phyloP scores from a whole-genome alignment of 2,329 filamentous ascomycete species.

The Exophiala aquamarina region DNA sequence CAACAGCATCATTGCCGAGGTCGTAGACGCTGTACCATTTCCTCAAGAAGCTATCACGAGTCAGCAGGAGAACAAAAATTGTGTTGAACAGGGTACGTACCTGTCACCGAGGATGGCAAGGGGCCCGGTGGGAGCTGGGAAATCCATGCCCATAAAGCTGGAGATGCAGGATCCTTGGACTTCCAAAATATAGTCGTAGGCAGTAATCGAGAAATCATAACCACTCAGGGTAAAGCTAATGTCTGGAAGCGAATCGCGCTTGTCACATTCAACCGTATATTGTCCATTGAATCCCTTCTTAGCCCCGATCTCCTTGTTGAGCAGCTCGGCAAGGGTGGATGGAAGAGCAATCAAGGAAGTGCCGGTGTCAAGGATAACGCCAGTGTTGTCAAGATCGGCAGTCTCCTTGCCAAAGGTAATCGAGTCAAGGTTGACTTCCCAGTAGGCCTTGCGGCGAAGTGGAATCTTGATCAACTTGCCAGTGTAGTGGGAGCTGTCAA shows the following conservation, averaged over 20 bases:
- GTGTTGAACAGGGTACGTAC: constrained; percentile 55
- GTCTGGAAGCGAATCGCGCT: constrained; percentile 80
- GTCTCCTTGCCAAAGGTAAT: constrained; percentile 84
- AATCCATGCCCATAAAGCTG: constrained; percentile 95
- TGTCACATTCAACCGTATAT: constrained; percentile 88
- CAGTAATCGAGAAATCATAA: constrained; percentile 85
- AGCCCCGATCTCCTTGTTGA: constrained; percentile 96
- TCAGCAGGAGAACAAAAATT: constrained; percentile 6
- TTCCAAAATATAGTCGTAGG: constrained; percentile 94
- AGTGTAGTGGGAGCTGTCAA: constrained; percentile 76
- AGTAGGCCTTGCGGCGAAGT: constrained; percentile 97
- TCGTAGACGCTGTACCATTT: constrained; percentile 67
- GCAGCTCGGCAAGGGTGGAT: constrained; percentile 83
- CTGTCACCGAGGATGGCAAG: constrained; percentile 90
- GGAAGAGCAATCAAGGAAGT: constrained; percentile 97
- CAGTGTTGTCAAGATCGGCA: constrained; percentile 89
- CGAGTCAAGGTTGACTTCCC: constrained; percentile 95
- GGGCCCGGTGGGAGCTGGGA: constrained; percentile 80
- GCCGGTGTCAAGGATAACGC: constrained; percentile 95
- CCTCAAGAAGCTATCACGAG: constrained; percentile 54
- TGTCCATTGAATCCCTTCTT: constrained; percentile 98
- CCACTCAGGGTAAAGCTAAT: constrained; percentile 87
- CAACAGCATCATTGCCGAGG: constrained; percentile 82
- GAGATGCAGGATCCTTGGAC: constrained; percentile 95
- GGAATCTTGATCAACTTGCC: constrained; percentile 92